phyloP scores from a whole-genome alignment of 208 protist species.

The Trypanosoma caninum region DNA sequence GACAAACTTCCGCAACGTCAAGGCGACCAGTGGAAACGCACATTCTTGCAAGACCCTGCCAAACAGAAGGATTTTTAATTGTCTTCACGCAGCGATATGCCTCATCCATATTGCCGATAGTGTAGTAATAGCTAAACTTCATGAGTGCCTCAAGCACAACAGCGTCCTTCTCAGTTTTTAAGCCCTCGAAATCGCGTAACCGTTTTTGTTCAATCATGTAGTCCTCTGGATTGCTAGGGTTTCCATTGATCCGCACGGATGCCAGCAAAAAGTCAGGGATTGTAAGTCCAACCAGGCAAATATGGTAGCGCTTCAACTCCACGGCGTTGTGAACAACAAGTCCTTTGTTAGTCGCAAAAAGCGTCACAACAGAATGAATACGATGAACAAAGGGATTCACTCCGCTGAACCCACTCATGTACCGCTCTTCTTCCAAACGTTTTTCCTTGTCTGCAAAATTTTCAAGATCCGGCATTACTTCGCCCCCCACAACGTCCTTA shows the following conservation, averaged over 20 bases:
- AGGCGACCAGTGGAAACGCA: slow-evolving; percentile 93
- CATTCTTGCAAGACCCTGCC: slow-evolving; percentile 95
- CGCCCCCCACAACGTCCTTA: slow-evolving; percentile 14
- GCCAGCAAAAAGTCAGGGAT: slow-evolving; percentile 91
- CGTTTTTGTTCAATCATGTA: slow-evolving; percentile 90
- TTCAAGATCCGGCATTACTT: slow-evolving; percentile 77
- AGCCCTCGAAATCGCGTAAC: slow-evolving; percentile 92
- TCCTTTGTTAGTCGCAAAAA: slow-evolving; percentile 82
- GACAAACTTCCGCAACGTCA: slow-evolving; percentile 94
- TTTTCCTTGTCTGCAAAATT: slow-evolving; percentile 70
- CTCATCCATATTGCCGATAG: slow-evolving; percentile 97
- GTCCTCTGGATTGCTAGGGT: slow-evolving; percentile 73
- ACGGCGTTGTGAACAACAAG: slow-evolving; percentile 83
- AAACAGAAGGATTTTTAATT: slow-evolving; percentile 91
- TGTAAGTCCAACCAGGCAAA: slow-evolving; percentile 86
- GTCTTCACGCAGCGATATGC: slow-evolving; percentile 95
- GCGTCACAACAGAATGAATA: slow-evolving; percentile 79
- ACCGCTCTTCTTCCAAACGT: slow-evolving; percentile 25
- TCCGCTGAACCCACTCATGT: slow-evolving; percentile 42
- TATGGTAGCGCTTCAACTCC: slow-evolving; percentile 75
- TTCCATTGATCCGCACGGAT: slow-evolving; percentile 78
- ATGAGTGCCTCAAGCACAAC: slow-evolving; percentile 91
- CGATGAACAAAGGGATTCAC: slow-evolving; percentile 60
- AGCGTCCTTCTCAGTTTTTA: slow-evolving; percentile 86
- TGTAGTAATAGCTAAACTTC: slow-evolving; percentile 96